Base-by-base conservation (phyloP, 257 asterid species). In the Apocynum venetum region DNA sequence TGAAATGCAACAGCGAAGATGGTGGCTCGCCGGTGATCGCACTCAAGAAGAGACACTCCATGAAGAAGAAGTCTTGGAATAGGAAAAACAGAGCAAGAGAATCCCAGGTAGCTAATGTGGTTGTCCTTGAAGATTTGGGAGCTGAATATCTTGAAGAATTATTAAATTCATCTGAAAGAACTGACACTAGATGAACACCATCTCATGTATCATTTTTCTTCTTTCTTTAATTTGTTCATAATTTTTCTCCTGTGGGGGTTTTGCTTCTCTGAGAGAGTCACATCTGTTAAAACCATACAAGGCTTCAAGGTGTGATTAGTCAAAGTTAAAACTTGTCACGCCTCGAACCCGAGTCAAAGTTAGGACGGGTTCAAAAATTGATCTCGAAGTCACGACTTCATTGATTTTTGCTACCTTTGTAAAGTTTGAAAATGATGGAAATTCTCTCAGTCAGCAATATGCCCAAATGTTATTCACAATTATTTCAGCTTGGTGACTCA, bases 81-180 rank as follows among this genome's bases (percentile, higher is more conserved):
- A 73, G 83, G 56, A 87, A 77, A 64, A 84, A 52, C 38, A 77
- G 49, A 64, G 75, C 17, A 14, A 46, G 55, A 55, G 79, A 72
- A 15, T 63, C 73, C 36, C 60, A 77, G 20, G 72, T 53, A 9
- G 85, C 80, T 8, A 84, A 85, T 84, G 85, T 88, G 81, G 80
- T 93, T 57, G 93, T 93, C 31, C 78, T 93, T 67, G 94, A 93
- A 87, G 98, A 93, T 82, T 86, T 93, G 93, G 98, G 98, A 9
- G 85, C 82, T 57, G 96, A 91, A 17, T 89, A 80, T 80, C 80
- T 89, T 17, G 98, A 93, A 80, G 82, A 83, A 41, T 80, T 93
- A 11, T 82, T 91, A 84, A 88, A 77, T 49, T 83, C 72, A 8
- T 88, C 93, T 1, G 86, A 53, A 78, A 43, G 7, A 0, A 7